Evolutionary conservation across 192 early-diverging fungal genomes (phyloP), one percentile per base, ranked within the genome.

Genomic region (Diversispora epigaea): DNA sequence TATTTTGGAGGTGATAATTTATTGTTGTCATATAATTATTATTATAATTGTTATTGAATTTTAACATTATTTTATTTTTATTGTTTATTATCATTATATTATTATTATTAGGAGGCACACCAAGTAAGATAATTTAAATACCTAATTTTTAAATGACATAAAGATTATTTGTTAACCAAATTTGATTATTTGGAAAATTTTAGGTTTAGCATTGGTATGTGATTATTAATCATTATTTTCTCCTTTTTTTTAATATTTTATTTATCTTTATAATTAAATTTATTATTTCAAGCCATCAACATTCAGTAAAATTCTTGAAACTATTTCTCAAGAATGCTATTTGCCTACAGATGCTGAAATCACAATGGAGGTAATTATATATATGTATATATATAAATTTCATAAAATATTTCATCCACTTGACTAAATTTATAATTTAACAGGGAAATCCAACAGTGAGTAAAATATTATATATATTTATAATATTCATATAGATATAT

Each of bases 401-500:
- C 25, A 62, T 10, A 11, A 40, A 32, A 41, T 22, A 32, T 32
- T 32, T 32, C 25, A 32, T 32, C 25, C 2, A 32, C 25, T 32
- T 32, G 25, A 32, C 25, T 32, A 32, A 32, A 32, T 32, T 32
- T 43, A 22, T 11, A 52, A 17, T 19, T 71, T 11, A 62, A 22
- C 67, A 87, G 86, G 86, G 79, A 4, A 87, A 87, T 66, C 84
- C 86, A 32, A 85, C 86, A 17, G 86, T 85, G 25, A 32, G 83
- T 76, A 76, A 72, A 15, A 6, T 3, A 19, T 46, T 3, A 6
- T 15, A 19, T 41, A 19, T 40, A 19, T 52, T 21, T 4, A 15
- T n/a, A 5, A 32, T 39, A 43, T 8, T 58, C 25, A 17, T 15
- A 15, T 76, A 54, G 14, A n/a, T n/a, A n/a, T n/a, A n/a, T n/a